Conservation (phyloP, 2,329 filamentous ascomycete genomes). For the Fusarium fujikuroi region DNA sequence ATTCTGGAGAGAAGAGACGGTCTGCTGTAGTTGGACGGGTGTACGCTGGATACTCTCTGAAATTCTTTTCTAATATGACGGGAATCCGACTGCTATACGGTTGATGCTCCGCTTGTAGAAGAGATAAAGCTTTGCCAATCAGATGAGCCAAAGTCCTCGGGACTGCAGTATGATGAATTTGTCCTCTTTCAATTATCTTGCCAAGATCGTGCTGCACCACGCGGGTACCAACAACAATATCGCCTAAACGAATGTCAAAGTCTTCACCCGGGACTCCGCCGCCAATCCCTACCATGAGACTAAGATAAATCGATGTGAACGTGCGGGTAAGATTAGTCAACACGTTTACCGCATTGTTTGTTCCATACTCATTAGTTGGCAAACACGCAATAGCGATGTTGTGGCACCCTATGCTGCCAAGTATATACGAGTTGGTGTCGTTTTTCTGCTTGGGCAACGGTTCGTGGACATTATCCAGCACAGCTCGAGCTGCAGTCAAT, state of each 20-base stretch:
- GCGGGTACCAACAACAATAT: neutral
- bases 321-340: neutral
- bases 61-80: rapidly evolving
- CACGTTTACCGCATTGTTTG: neutral
- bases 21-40: neutral
- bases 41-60: rapidly evolving
- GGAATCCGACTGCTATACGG: rapidly evolving
- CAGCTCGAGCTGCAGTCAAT: neutral
- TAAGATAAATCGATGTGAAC: neutral
- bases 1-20: rapidly evolving
- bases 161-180: neutral
- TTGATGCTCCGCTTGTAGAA: neutral
- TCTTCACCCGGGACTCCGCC: rapidly evolving
- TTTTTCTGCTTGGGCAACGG: neutral
- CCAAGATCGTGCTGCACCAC: neutral
- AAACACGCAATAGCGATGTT: neutral
- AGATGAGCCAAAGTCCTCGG: neutral
- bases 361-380: neutral
- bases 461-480: conserved; percentile 4
- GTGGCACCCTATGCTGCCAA: neutral
- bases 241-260: neutral
- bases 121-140: rapidly evolving
- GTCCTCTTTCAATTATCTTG: neutral
- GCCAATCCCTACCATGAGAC: neutral
- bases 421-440: conserved; percentile 7